Evolutionary conservation across 1,284 basidiomycete species (phyloP), one percentile per base, ranked within the genome.

Genomic region (Schizophyllum amplum): DNA sequence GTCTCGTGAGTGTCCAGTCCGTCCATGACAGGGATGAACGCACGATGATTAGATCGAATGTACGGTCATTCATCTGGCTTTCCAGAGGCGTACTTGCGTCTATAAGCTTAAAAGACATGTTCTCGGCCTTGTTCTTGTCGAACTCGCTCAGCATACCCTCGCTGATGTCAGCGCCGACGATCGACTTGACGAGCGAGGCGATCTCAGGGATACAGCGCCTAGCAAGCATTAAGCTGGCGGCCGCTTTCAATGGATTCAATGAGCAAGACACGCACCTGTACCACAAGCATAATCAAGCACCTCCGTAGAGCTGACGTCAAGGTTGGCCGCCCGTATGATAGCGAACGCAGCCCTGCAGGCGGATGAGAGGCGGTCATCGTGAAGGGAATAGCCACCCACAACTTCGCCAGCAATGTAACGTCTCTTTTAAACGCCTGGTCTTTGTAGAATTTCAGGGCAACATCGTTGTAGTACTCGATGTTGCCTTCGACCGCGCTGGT

Each of bases 241-340:
- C 24, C n/a, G n/a, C 20, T 55, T 24, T 42, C 53, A 47, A 52
- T 20, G 21, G 3, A 33, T 23, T 47, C n/a, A 15, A 60, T 24
- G n/a, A 42, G 20, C 51, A 22, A 20, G 23, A 25, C 17, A 25
- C 75, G 49, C 57, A 82, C 86, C 86, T 52, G 78, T 76, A 13
- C 86, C 85, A 64, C 86, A 90, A 1, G 86, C 87, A 64, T 79
- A 90, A 63, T 90, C 87, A 69, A 90, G 71, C 5, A 86, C 72
- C 0, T 67, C 70, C 0, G 86, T 88, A 15, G 64, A 63, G 4
- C 82, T 77, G 55, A 80, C 76, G 58, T 81, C 72, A 64, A 88
- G 84, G 0, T 74, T 65, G 62, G 80, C 80, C 1, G 67, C 70
- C 5, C 70, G 64, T 17, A 72, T 67, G 60, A 86, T 76, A 0